phyloP scores from a whole-genome alignment of 495 filamentous ascomycete genomes.

The Hypomontagnella monticulosa region DNA sequence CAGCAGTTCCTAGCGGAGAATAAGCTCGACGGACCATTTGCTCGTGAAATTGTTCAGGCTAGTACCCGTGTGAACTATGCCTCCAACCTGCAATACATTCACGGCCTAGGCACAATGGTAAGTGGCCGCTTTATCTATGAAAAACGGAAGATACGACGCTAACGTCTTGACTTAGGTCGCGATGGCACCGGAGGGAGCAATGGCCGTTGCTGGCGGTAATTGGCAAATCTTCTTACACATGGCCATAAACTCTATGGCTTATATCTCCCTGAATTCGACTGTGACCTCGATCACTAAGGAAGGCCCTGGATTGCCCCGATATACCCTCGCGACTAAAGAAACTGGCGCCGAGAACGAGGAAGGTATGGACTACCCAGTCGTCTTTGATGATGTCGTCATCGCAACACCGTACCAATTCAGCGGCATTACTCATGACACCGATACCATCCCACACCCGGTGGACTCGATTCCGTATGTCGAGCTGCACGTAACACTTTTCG shows the following conservation, averaged over 20 bases:
- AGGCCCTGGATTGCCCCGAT: slow-evolving; percentile 48
- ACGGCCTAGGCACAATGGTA: slow-evolving; percentile 92
- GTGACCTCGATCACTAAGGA: slow-evolving; percentile 68
- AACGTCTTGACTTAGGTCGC: slow-evolving; percentile 46
- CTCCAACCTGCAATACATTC: slow-evolving; percentile 83
- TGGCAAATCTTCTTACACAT: slow-evolving; percentile 94
- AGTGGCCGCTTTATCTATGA: slow-evolving; percentile 46
- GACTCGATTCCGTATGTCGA: slow-evolving; percentile 83
- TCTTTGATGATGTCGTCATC: slow-evolving; percentile 83
- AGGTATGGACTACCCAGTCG: slow-evolving; percentile 46
- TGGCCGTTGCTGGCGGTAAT: slow-evolving; percentile 84
- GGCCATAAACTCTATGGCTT: slow-evolving; percentile 69
- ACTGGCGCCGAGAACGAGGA: slow-evolving; percentile 35
- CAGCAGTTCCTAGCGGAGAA: slow-evolving; percentile 74
- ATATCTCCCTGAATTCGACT: slow-evolving; percentile 72
- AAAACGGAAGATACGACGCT: neutral
- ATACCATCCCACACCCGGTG: slow-evolving; percentile 61
- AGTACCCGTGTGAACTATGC: slow-evolving; percentile 96
- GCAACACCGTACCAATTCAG: slow-evolving; percentile 81
- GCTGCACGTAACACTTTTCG: slow-evolving; percentile 88
- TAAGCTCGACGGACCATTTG: slow-evolving; percentile 71
- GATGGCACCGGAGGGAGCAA: slow-evolving; percentile 87
- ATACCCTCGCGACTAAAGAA: slow-evolving; percentile 59
- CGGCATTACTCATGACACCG: slow-evolving; percentile 60
- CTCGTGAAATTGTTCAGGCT: slow-evolving; percentile 88